Conservation (phyloP, 805 yeast genomes). For the Saturnispora besseyi region DNA sequence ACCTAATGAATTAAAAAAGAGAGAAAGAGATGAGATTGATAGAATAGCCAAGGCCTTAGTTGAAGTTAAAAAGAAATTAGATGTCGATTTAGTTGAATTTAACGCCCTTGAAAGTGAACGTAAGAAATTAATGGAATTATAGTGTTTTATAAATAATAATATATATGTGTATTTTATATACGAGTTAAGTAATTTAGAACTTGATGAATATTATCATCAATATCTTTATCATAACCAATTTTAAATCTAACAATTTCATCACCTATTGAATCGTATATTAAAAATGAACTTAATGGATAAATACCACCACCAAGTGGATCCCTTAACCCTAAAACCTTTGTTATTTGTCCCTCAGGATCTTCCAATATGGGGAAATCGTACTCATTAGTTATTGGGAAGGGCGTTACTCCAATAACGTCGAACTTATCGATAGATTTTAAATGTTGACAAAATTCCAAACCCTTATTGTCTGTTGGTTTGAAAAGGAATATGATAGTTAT, state of each 20-base stretch:
- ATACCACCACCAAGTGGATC: slow-evolving; percentile 32
- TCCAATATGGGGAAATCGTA: slow-evolving; percentile 22
- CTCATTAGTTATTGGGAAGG: slow-evolving; percentile 11
- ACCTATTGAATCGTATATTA: slow-evolving; percentile 20
- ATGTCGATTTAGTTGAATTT: slow-evolving; percentile 20
- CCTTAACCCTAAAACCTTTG: slow-evolving; percentile 17
- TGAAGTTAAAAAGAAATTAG: slow-evolving; percentile 22
- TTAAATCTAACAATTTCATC: slow-evolving; percentile 18
- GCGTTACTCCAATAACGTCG: slow-evolving; percentile 19
- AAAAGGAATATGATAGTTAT: slow-evolving; percentile 1
- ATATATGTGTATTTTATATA: not conserved
- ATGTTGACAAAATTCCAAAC: not conserved
- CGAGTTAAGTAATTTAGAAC: not conserved
- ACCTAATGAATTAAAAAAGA: slow-evolving; percentile 32
- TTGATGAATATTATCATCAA: slow-evolving; percentile 13
- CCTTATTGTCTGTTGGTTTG: slow-evolving; percentile 5
- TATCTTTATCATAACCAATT: slow-evolving; percentile 22
- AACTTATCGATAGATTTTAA: not conserved
- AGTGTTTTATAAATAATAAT: not conserved
- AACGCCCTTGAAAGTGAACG: slow-evolving; percentile 25
- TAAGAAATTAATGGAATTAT: slow-evolving; percentile 18
- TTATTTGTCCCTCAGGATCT: slow-evolving; percentile 22
- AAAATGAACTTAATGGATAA: slow-evolving; percentile 25
- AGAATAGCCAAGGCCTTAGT: slow-evolving; percentile 35
- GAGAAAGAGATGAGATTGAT: slow-evolving; percentile 59